phyloP scores from a whole-genome alignment of 208 protist genomes.

The Blastocrithidia nonstop region DNA sequence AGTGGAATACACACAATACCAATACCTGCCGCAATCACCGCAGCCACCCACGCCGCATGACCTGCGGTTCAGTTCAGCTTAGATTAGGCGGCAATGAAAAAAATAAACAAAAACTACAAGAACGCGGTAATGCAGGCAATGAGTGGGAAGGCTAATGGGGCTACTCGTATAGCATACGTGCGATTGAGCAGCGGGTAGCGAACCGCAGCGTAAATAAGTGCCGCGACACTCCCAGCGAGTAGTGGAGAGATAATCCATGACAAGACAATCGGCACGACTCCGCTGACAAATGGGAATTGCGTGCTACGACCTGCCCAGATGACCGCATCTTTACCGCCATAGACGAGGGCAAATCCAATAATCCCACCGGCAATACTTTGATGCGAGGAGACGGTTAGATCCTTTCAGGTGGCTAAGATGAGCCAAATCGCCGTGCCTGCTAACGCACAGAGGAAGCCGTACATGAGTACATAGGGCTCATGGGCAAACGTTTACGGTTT shows the following conservation, averaged over 20 bases:
- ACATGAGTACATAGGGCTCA: constrained; percentile 61
- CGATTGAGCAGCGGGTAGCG: constrained; percentile 23
- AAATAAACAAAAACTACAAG: constrained; percentile 50
- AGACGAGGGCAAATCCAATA: constrained; percentile 55
- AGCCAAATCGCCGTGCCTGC: constrained; percentile 31
- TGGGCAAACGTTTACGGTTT: constrained; percentile 16
- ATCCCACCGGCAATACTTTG: constrained; percentile 50
- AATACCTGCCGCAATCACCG: constrained; percentile 19
- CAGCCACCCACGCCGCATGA: constrained; percentile 28
- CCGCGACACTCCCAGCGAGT: constrained; percentile 17
- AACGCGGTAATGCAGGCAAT: constrained; percentile 33
- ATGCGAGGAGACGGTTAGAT: constrained; percentile 39
- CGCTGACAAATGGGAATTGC: constrained; percentile 29
- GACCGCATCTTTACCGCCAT: constrained; percentile 23
- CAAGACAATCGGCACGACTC: constrained; percentile 32
- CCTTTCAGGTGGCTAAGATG: constrained; percentile 19
- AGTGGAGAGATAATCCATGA: constrained; percentile 53
- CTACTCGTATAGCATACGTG: constrained; percentile 13
- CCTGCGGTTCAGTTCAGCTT: constrained; percentile 14
- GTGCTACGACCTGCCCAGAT: constrained; percentile 25
- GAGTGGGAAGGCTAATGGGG: constrained; percentile 21
- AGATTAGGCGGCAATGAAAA: constrained; percentile 30
- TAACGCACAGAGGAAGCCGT: constrained; percentile 47
- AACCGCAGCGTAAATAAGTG: constrained; percentile 16
- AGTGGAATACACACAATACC: constrained; percentile 15